phyloP scores from a whole-genome alignment of 208 protist species.

The Porcisia deanei region DNA sequence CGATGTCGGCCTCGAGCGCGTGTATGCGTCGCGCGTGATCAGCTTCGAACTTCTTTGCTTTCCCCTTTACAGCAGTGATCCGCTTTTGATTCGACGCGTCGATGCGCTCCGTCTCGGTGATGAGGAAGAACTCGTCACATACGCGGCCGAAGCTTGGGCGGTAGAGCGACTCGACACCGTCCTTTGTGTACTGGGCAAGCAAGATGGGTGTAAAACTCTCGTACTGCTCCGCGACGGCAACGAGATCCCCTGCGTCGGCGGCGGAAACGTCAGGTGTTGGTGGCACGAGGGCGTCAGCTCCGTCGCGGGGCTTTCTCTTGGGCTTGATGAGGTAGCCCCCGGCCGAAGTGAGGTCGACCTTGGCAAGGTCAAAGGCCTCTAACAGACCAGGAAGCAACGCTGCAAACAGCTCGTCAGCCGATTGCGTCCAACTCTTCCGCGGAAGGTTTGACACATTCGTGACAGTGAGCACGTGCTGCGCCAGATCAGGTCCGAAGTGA shows the following conservation, averaged over 20 bases:
- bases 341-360: constrained; percentile 33
- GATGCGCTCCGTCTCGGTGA: constrained; percentile 89
- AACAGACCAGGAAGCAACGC: constrained; percentile 54
- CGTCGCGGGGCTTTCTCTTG: constrained; percentile 10
- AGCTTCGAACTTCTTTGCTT: constrained; percentile 89
- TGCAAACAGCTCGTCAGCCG: constrained; percentile 41
- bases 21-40: constrained; percentile 91
- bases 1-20: constrained; percentile 64
- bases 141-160: constrained; percentile 85
- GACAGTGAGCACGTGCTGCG: constrained; percentile 71
- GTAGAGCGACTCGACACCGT: constrained; percentile 46
- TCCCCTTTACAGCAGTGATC: constrained; percentile 74
- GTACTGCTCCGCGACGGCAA: constrained; percentile 51
- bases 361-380: constrained; percentile 50
- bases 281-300: background rate
- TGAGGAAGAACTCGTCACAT: constrained; percentile 94
- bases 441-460: constrained; percentile 37
- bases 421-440: constrained; percentile 34
- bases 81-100: constrained; percentile 81
- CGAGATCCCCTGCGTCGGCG: constrained; percentile 1
- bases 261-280: background rate
- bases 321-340: constrained; percentile 69
- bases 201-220: constrained; percentile 92
- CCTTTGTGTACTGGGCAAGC: constrained; percentile 77
- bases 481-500: constrained; percentile 75